Evolutionary conservation across 2,329 filamentous ascomycete genomes (phyloP).

Genomic region (Beauveria sp.): DNA sequence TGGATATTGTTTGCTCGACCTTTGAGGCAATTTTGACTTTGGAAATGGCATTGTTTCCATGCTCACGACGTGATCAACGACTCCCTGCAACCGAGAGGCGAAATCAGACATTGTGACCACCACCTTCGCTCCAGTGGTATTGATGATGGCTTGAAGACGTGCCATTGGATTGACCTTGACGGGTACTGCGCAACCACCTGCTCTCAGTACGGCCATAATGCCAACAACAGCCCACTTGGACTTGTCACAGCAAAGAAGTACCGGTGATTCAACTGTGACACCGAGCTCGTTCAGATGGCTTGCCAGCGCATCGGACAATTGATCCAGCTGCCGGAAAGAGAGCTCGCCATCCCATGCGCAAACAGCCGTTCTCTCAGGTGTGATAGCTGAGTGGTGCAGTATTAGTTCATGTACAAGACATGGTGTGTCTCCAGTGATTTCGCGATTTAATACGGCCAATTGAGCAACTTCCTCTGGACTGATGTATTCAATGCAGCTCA

Average conservation of each 20-base stretch:
- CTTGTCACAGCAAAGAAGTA: conserved; percentile 24
- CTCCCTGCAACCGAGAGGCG: not conserved
- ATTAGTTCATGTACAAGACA: not conserved
- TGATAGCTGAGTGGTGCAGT: not conserved
- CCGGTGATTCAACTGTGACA: not conserved
- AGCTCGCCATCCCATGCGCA: conserved; percentile 17
- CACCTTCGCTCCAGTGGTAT: conserved; percentile 2
- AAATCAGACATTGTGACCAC: not conserved
- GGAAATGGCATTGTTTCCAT: not conserved
- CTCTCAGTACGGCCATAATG: conserved; percentile 21
- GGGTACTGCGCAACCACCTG: conserved; percentile 25
- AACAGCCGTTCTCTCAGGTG: not conserved
- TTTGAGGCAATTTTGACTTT: not conserved
- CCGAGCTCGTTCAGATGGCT: not conserved
- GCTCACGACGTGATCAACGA: not conserved
- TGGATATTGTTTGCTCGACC: not conserved
- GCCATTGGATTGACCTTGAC: conserved; percentile 15
- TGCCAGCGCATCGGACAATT: conserved; percentile 2
- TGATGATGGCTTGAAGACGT: not conserved
- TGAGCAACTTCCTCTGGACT: not conserved
- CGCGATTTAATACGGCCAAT: not conserved
- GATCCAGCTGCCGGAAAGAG: conserved; percentile 15
- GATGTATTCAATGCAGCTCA: not conserved
- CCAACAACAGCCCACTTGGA: conserved; percentile 20
- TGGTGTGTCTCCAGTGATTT: not conserved